Conservation (phyloP, 768 basidiomycete genomes). For the Brasilioporus rufonigricans region DNA sequence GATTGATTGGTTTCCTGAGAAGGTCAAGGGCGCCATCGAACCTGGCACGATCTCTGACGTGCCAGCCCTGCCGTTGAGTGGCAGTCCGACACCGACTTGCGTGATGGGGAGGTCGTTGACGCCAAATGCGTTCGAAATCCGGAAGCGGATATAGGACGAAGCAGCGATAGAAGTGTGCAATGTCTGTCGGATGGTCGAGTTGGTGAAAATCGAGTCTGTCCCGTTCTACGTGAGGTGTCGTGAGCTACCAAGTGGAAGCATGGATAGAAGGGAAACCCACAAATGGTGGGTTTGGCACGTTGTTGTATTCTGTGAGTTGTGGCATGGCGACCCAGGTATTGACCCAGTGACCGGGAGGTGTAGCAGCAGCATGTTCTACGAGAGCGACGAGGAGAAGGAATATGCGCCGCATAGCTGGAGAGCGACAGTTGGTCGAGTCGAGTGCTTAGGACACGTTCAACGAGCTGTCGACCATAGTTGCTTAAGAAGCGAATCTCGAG, state of each 20-base stretch:
- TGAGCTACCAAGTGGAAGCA: neutral
- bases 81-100: neutral
- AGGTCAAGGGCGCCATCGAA: neutral
- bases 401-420: neutral
- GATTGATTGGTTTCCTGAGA: conserved; percentile 3
- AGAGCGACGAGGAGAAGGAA: neutral
- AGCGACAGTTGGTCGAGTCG: neutral
- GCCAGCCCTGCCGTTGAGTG: neutral
- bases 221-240: conserved; percentile 7
- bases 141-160: neutral
- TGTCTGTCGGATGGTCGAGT: conserved; percentile 4
- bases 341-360: neutral
- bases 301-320: conserved; percentile 4
- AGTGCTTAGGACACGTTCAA: neutral
- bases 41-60: neutral
- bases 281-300: conserved; percentile 2
- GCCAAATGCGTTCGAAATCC: conserved; percentile 1
- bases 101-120: neutral
- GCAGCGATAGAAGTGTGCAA: neutral
- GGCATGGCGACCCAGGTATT: conserved; percentile 8
- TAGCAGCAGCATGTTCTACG: neutral
- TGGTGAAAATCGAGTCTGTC: neutral
- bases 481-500: neutral
- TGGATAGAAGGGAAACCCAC: neutral
- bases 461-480: too few species aligned